Evolutionary conservation across 352 stramenopile genomes (phyloP), one percentile per base, ranked within the genome.

Genomic region (Globisporangium parvum): DNA sequence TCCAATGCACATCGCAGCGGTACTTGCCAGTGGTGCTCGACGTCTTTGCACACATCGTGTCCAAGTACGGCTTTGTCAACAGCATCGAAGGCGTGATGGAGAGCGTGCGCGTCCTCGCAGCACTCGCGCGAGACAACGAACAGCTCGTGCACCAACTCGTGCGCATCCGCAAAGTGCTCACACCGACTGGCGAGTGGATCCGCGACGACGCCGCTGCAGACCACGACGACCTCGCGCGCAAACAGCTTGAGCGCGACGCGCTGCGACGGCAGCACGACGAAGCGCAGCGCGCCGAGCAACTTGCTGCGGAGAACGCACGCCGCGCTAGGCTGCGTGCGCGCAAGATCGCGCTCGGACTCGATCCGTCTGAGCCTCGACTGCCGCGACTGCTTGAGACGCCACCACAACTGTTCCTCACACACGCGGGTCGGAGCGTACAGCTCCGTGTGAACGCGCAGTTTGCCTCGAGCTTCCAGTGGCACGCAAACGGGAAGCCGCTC

Each of bases 321-420:
- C 73, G 69, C 40, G 64, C 67, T 2, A 67, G 70, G 17, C 23
- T 87, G 14, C 75, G 70, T 9, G 76, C 79, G n/a, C 77, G 74
- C 57, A 89, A 89, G 50, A 62, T 87, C 41, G 67, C 76, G 6
- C 52, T 85, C 26, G 76, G 75, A 17, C 60, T 89, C 11, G 76
- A 89, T 28, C 79, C 79, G 18, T 68, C 59, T 2, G 53, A 75
- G 11, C 44, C 60, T n/a, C 66, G 71, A 2, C 66, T 73, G 42
- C 79, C 79, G 5, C 26, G 67, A 28, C 53, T 89, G 3, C 28
- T 70, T 4, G 51, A 61, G 2, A 37, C 51, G 5, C 79, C 73
- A n/a, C 65, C 70, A 14, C 37, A 55, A 0, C 18, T 63, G 8
- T 40, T 89, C 9, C 59, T 63, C 15, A 66, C 59, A 0, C 58